Evolutionary conservation across 1,284 basidiomycete species (phyloP), one percentile per base, ranked within the genome.

Genomic region (Coniferiporia sulphurascens): DNA sequence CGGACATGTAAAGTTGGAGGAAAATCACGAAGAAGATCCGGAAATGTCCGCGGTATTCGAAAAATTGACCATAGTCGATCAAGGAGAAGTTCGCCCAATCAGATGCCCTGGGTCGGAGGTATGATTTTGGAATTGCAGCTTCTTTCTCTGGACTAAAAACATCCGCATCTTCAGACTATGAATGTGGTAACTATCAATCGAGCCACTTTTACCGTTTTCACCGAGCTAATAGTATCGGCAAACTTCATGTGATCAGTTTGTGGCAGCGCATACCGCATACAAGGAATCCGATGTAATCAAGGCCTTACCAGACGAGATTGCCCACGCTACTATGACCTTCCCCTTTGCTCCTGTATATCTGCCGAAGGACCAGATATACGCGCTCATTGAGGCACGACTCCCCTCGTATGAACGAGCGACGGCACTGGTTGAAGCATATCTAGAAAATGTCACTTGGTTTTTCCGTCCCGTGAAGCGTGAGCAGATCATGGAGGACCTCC

Each of bases 401-500:
- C 61, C 61, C 10, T 27, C 57, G 4, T 62, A 59, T 32, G 61
- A 62, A 32, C 61, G 58, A 4, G 61, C 61, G 4, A 59, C 58
- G 7, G 48, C 58, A 1, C 54, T 62, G 5, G 53, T 32, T 3
- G 61, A 62, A 52, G 58, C 61, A 13, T 62, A 52, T 41, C 53
- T 62, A 4, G 44, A 55, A 34, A 51, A 62, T 22, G 21, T 53
- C 15, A n/a, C 52, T 7, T 59, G 58, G 53, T 46, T 59, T 32
- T 52, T 57, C 17, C 61, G 57, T 15, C 54, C 58, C n/a, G 48
- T 59, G n/a, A 15, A 56, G 44, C 52, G 61, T 15, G 57, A 55
- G 10, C 61, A 62, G 46, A 53, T 62, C 38, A 59, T 59, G 49
- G 57, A 62, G 27, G 61, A 59, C 1, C 35, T 62, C n/a, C 27